Evolutionary conservation across 1,139 yeast species (phyloP).

Genomic region (Meyerozyma sp.): DNA sequence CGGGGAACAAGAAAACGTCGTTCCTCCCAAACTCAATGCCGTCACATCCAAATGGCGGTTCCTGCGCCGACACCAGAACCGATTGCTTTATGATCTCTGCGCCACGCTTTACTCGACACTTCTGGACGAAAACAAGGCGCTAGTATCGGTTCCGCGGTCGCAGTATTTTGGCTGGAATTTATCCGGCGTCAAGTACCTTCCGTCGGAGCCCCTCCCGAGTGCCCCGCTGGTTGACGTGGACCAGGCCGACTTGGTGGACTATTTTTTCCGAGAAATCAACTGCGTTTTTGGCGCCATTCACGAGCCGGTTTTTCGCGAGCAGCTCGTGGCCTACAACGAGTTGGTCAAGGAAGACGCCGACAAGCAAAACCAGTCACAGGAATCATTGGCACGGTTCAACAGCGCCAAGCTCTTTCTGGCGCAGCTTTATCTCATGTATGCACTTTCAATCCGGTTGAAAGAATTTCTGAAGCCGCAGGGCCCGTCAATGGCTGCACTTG

Average conservation of each 20-base stretch:
- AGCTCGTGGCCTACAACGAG: conserved; percentile 33
- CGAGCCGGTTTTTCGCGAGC: conserved; percentile 51
- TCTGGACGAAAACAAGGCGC: conserved; percentile 29
- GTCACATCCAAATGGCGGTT: conserved; percentile 41
- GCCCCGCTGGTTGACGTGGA: conserved; percentile 8
- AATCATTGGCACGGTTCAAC: conserved; percentile 16
- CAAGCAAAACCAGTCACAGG: background rate
- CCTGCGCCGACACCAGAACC: conserved; percentile 45
- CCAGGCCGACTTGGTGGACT: conserved; percentile 23
- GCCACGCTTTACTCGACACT: conserved; percentile 31
- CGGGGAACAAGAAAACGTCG: conserved; percentile 9
- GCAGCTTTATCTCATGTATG: conserved; percentile 44
- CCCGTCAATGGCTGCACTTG: conserved; percentile 20
- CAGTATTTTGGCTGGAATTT: conserved; percentile 68
- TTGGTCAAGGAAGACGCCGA: conserved; percentile 9
- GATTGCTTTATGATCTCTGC: conserved; percentile 45
- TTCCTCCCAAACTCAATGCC: conserved; percentile 1
- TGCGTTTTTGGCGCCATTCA: conserved; percentile 52
- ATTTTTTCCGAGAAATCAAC: conserved; percentile 47
- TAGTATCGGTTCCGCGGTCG: conserved; percentile 46
- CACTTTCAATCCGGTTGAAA: conserved; percentile 47
- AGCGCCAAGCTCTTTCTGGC: conserved; percentile 47
- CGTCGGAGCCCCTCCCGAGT: conserved; percentile 33
- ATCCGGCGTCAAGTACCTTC: conserved; percentile 51
- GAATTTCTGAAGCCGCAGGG: conserved; percentile 41